Evolutionary conservation across 2,329 filamentous ascomycete genomes (phyloP).

Genomic region (Trichoderma citrinoviride): DNA sequence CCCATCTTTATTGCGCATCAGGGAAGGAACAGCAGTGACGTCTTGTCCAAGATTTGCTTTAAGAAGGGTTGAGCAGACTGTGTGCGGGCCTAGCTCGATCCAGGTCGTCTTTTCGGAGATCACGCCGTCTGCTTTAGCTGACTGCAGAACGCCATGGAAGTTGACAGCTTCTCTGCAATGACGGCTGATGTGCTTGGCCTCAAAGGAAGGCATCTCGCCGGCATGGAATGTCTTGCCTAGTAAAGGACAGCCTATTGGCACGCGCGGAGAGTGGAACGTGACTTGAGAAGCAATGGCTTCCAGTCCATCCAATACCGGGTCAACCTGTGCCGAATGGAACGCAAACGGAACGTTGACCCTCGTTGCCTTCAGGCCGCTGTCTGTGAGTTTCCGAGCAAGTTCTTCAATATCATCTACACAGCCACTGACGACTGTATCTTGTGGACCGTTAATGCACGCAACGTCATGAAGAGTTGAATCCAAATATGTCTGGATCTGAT

Average conservation of each 20-base stretch:
- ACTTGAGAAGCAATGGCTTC: slow-evolving; percentile 44
- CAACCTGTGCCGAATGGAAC: slow-evolving; percentile 54
- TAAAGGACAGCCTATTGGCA: slow-evolving; percentile 67
- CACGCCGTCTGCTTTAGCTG: not conserved
- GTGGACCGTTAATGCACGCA: slow-evolving; percentile 73
- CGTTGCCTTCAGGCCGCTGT: slow-evolving; percentile 42
- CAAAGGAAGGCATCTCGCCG: slow-evolving; percentile 31
- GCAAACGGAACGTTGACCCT: slow-evolving; percentile 51
- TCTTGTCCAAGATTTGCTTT: slow-evolving; percentile 12
- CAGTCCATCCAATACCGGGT: slow-evolving; percentile 57
- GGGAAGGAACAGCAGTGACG: not conserved
- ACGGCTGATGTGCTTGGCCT: slow-evolving; percentile 4
- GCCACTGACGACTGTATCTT: slow-evolving; percentile 69
- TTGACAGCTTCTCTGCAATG: slow-evolving; percentile 18
- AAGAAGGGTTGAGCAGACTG: not conserved
- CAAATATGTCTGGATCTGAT: slow-evolving; percentile 22
- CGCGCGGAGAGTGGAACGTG: slow-evolving; percentile 38
- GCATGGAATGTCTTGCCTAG: slow-evolving; percentile 47
- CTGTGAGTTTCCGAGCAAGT: slow-evolving; percentile 40
- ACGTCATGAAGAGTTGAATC: slow-evolving; percentile 46
- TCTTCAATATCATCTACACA: slow-evolving; percentile 41
- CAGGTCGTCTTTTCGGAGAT: slow-evolving; percentile 1
- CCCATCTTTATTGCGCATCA: slow-evolving; percentile 10
- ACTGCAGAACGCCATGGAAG: not conserved
- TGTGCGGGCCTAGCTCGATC: slow-evolving; percentile 9